Conservation (phyloP, 768 basidiomycete species). For the Lyophyllum semitale region DNA sequence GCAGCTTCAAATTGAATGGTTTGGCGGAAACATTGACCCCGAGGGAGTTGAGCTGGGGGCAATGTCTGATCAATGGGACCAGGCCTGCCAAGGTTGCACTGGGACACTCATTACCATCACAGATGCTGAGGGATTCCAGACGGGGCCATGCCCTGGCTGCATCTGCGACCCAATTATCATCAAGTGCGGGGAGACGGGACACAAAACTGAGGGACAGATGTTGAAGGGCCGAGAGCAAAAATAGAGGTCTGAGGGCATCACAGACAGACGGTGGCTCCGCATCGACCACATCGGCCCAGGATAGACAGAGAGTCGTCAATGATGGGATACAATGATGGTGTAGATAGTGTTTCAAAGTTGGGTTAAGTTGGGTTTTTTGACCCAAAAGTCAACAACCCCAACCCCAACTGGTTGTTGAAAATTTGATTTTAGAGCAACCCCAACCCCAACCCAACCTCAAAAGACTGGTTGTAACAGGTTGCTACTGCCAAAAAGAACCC, state of each 20-base stretch:
- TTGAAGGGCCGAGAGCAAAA: not conserved
- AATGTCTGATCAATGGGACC: not conserved
- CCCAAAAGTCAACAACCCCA: too few relatives aligned
- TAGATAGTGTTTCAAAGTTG: too few relatives aligned
- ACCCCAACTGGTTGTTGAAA: too few relatives aligned
- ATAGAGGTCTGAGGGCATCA: not conserved
- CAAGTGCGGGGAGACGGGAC: not conserved
- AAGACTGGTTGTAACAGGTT: too few relatives aligned
- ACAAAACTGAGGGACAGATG: not conserved
- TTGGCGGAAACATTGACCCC: not conserved
- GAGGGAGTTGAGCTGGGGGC: not conserved
- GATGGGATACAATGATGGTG: too few relatives aligned
- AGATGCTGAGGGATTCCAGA: not conserved
- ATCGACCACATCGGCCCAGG: too few relatives aligned
- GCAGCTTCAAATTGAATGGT: not conserved
- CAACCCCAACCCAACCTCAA: too few relatives aligned
- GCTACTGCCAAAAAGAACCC: too few relatives aligned
- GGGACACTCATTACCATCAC: not conserved
- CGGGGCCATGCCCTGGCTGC: not conserved
- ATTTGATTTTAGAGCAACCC: too few relatives aligned
- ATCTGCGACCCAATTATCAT: not conserved
- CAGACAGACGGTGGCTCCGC: too few relatives aligned
- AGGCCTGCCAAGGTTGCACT: not conserved
- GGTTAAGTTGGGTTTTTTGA: too few relatives aligned
- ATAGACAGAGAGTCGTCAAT: too few relatives aligned